Conservation (phyloP, 768 basidiomycete genomes). For the Pisolithus orientalis region DNA sequence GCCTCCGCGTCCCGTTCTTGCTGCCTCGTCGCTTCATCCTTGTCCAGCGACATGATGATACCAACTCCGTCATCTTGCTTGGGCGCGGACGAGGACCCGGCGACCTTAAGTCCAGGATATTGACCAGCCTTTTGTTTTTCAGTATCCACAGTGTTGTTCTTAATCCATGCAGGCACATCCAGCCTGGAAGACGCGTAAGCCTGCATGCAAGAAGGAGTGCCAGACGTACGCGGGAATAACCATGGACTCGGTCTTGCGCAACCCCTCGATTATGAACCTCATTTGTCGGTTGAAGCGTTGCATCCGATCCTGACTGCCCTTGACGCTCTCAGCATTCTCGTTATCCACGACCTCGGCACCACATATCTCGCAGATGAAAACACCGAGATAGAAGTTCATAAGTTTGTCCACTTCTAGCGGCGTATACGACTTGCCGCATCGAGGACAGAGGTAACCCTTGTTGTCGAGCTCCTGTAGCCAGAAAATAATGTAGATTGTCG, state of each 20-base stretch:
- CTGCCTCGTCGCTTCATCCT: slow-evolving; percentile 71
- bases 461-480: slow-evolving; percentile 80
- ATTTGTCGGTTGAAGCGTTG: slow-evolving; percentile 91
- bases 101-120: slow-evolving; percentile 59
- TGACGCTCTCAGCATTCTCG: slow-evolving; percentile 80
- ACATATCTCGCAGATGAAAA: slow-evolving; percentile 85
- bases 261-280: slow-evolving; percentile 76
- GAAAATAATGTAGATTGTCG: not conserved
- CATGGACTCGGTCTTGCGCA: slow-evolving; percentile 87
- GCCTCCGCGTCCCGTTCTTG: slow-evolving; percentile 75
- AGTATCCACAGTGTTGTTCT: slow-evolving; percentile 58
- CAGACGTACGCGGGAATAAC: slow-evolving; percentile 68
- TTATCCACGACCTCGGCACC: slow-evolving; percentile 84
- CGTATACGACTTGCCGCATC: slow-evolving; percentile 78
- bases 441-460: slow-evolving; percentile 95
- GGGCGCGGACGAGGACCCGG: slow-evolving; percentile 55
- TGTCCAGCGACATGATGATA: slow-evolving; percentile 85
- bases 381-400: slow-evolving; percentile 60
- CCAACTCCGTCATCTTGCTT: slow-evolving; percentile 72
- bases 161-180: slow-evolving; percentile 80
- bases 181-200: slow-evolving; percentile 40
- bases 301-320: slow-evolving; percentile 90
- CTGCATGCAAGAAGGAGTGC: not conserved
- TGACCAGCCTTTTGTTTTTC: slow-evolving; percentile 53
- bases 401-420: slow-evolving; percentile 82